Base-by-base conservation (phyloP, 2,329 filamentous ascomycete species). In the Fusarium nygamai region DNA sequence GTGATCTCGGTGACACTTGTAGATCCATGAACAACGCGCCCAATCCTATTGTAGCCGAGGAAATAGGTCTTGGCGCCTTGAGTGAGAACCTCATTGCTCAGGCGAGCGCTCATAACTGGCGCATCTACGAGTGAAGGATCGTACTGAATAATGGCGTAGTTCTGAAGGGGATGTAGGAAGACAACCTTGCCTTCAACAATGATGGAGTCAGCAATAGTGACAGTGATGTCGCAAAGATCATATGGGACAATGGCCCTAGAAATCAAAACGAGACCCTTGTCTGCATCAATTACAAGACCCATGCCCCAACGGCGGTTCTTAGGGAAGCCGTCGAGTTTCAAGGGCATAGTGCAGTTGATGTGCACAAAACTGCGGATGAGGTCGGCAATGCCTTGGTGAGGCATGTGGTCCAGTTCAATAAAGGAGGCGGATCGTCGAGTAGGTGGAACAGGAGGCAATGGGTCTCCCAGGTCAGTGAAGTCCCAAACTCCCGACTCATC, bases 301-400 rank as follows among this genome's bases (percentile, higher is more conserved):
- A 98, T 98, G 2, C 96, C 96, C 85, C 95, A 96, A 84, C 97
- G 96, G 56, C 95, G 90, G 75, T 96, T 94, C 82, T 96, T 94
- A 11, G 96, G 97, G 81, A 98, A 99, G n/a, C 96, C 96, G 81
- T 99, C 96, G 16, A 99, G 89, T 86, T 98, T 98, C 71, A 99
- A 86, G 0, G 96, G 96, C 92, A 99, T 96, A 31, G 92, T 93
- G 78, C 95, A 97, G 73, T 94, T 92, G 63, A 99, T 93, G 44
- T 96, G 93, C 33, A 99, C 96, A 81, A 99, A 98, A 80, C 95
- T 98, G 75, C 94, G 92, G 44, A 99, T 94, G 71, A 99, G 90
- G 75, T 98, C 94, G 6, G 95, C 95, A n/a, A 96, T 95, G 24
- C 94, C 94, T 31, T 94, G 92, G 80, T 98, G 93, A 67, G 93